Evolutionary conservation across 495 filamentous ascomycete species (phyloP).

Genomic region (Xylaria castorea): DNA sequence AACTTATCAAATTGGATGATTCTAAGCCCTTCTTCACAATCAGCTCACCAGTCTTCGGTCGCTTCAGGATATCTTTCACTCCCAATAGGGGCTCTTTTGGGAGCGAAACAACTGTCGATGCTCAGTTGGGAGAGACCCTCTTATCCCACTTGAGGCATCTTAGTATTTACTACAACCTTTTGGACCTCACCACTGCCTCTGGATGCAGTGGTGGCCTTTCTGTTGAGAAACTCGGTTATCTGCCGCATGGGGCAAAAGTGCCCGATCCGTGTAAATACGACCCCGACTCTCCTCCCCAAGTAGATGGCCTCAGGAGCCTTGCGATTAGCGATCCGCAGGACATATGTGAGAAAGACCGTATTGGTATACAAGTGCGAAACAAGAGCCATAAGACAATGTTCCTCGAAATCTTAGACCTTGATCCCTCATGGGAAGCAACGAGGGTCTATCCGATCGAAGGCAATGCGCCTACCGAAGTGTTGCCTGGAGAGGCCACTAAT

Average conservation of each 20-base stretch:
- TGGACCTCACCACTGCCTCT: not conserved
- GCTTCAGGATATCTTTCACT: not conserved
- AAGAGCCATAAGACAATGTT: not conserved
- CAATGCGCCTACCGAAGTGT: not conserved
- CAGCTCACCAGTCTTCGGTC: not conserved
- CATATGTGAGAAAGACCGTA: not conserved
- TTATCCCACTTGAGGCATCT: conserved; percentile 1
- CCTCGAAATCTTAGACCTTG: conserved; percentile 2
- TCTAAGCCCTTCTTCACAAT: not conserved
- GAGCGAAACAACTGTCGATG: not conserved
- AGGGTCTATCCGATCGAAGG: not conserved
- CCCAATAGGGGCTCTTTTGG: not conserved
- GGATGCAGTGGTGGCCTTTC: not conserved
- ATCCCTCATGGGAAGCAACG: not conserved
- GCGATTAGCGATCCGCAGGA: not conserved
- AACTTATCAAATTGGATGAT: not conserved
- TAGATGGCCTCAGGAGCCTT: not conserved
- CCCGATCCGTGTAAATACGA: not conserved
- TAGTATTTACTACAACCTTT: not conserved
- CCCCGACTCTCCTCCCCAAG: not conserved
- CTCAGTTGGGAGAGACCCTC: not conserved
- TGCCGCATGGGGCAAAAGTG: not conserved
- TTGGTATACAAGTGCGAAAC: not conserved
- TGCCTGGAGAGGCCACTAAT: not conserved
- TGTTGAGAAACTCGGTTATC: not conserved